These are phyloP conservation scores for Cutaneotrichosporon cyanovorans DNA, from an alignment of 1,284 basidiomycete genomes.

Conservation along the genomic window DNA sequence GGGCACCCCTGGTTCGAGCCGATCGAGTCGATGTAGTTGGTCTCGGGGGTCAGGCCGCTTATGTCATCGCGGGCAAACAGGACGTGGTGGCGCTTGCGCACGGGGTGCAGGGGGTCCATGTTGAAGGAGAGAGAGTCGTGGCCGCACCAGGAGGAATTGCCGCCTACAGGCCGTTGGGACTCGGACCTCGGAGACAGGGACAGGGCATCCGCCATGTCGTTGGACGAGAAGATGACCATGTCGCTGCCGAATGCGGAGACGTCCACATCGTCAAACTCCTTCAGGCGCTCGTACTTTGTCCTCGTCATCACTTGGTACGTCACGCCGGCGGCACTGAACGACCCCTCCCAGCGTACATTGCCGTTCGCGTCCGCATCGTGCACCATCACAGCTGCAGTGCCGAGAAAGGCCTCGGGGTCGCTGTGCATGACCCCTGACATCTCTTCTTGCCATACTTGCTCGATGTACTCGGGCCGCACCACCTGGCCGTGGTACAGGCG, in stretches of 20 bases:
- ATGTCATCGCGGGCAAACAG: conserved; percentile 24
- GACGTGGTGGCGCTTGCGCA: conserved; percentile 22
- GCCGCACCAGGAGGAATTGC: conserved; percentile 49
- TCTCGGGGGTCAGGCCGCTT: conserved; percentile 14
- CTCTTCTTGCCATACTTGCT: conserved; percentile 38
- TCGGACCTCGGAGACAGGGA: not conserved
- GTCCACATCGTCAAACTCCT: conserved; percentile 54
- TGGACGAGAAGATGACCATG: conserved; percentile 57
- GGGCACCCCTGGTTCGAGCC: conserved; percentile 67
- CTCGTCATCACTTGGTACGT: conserved; percentile 67
- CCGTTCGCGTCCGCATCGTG: conserved; percentile 52
- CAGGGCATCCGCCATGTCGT: conserved; percentile 45
- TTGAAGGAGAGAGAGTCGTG: conserved; percentile 67
- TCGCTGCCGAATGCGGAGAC: conserved; percentile 49
- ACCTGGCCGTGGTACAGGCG: conserved; percentile 63
- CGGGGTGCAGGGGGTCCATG: conserved; percentile 55
- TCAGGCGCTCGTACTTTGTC: conserved; percentile 60
- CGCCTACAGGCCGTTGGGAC: not conserved
- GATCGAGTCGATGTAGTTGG: conserved; percentile 62
- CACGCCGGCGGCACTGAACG: conserved; percentile 61
- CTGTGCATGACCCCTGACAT: conserved; percentile 18
- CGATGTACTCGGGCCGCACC: conserved; percentile 51
- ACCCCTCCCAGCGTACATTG: conserved; percentile 63
- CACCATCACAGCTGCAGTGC: conserved; percentile 65
- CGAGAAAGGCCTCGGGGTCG: conserved; percentile 48